Conservation (phyloP, 1,139 yeast genomes). For the Oligophagozyma castellii region DNA sequence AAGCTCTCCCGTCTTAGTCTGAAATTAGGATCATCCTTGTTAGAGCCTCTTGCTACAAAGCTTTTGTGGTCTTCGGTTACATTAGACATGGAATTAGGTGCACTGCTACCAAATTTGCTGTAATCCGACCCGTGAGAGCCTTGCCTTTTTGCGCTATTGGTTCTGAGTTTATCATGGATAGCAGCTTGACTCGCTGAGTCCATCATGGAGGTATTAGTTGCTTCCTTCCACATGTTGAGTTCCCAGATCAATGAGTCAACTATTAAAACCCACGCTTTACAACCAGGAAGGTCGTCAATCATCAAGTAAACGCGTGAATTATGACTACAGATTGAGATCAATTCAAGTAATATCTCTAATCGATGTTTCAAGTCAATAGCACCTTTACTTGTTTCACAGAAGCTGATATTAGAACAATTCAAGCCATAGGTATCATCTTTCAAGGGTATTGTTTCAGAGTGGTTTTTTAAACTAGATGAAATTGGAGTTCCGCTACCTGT, state of each 20-base stretch:
- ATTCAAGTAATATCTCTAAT: constrained; percentile 13
- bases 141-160: no score
- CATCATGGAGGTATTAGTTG: no score
- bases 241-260: constrained; percentile 24
- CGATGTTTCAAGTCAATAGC: constrained; percentile 6
- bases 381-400: no score
- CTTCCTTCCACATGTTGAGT: constrained; percentile 9
- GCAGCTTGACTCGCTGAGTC: no score
- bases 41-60: background rate
- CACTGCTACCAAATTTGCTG: constrained; percentile 8
- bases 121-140: constrained; percentile 6
- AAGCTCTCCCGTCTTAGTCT: no score
- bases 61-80: background rate
- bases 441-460: constrained; percentile 2
- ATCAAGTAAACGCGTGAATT: constrained; percentile 22
- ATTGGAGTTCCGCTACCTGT: background rate
- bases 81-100: constrained; percentile 2
- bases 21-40: background rate
- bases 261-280: constrained; percentile 23
- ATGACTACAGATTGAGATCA: constrained; percentile 20
- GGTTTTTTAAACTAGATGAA: constrained; percentile 1
- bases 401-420: no score
- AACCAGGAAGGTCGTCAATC: constrained; percentile 20
- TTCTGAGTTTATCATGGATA: no score
- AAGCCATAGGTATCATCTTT: constrained; percentile 3